phyloP scores from a whole-genome alignment of 148 eudicot species.

The Linanthus parryae region DNA sequence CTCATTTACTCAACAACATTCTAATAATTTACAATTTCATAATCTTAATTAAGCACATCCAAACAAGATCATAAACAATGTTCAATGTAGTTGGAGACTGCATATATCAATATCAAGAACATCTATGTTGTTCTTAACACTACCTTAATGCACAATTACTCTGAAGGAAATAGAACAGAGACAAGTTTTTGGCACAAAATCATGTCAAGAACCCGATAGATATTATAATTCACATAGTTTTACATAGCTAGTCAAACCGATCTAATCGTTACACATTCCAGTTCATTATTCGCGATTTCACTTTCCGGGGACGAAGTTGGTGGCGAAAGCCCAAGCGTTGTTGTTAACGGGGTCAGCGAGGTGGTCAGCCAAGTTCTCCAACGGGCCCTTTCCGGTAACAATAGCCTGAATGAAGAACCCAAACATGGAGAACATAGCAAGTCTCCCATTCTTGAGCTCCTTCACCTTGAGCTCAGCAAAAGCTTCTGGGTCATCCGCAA shows the following conservation, averaged over 20 bases:
- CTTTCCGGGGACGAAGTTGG: constrained; percentile 33
- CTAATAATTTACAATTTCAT: no score
- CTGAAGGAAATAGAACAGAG: neutral
- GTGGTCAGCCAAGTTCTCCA: constrained; percentile 37
- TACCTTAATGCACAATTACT: no score
- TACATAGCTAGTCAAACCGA: neutral
- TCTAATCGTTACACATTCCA: neutral
- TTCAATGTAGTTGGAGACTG: no score
- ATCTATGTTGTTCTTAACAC: neutral
- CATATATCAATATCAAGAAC: constrained; percentile 5
- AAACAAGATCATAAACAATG: no score
- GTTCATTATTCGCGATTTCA: neutral
- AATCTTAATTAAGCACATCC: no score
- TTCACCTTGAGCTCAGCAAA: constrained; percentile 36
- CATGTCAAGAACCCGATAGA: neutral
- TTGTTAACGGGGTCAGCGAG: constrained; percentile 33
- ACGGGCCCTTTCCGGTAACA: constrained; percentile 36
- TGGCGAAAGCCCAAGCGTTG: constrained; percentile 35
- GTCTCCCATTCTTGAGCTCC: constrained; percentile 33
- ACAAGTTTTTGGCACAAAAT: no score
- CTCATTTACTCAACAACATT: no score
- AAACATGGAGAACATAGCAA: constrained; percentile 40
- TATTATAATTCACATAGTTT: constrained; percentile 2
- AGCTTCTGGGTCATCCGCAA: constrained; percentile 36
- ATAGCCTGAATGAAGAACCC: constrained; percentile 35